Evolutionary conservation across 192 early-diverging fungal genomes (phyloP), one percentile per base, ranked within the genome.

Genomic region (Chytriomyces sp.): DNA sequence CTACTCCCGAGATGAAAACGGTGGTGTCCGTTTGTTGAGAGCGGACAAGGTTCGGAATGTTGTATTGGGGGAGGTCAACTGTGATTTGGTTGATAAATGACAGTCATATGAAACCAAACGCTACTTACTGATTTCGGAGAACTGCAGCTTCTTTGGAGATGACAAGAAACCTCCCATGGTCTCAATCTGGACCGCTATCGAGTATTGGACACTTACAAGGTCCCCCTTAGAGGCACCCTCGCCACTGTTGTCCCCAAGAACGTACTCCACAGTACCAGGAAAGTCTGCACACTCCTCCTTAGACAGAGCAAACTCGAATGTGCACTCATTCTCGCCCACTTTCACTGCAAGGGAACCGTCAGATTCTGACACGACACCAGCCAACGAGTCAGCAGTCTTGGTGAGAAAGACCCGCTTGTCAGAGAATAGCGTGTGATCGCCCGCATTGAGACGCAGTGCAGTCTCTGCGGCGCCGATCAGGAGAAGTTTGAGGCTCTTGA

Each of bases 31-130:
- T 36, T 6, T 33, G 39, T 8, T 40, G 26, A 3, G 56, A 37
- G 14, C n/a, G 19, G 3, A 69, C 10, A 7, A 75, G 64, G 38
- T 10, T 30, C 12, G 74, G 64, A 10, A 69, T 57, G 59, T 75
- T 64, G 74, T 68, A 68, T 17, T 25, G 55, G 5, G 74, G 74
- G 31, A 75, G 8, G 64, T 75, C 74, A 33, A 75, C 74, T 58
- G 57, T 49, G n/a, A n/a, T 49, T 49, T 49, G 0, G 0, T 49
- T 49, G 44, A 25, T 22, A 58, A 58, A 58, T 14, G 14, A 30
- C 14, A 4, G 57, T 58, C 28, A 28, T 17, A 32, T 22, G 12
- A 26, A 31, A 58, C 31, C 57, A 1, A 58, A 32, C 57, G 28
- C 28, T 28, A 32, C 57, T 58, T 26, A 58, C 57, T 28, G 28